These are phyloP conservation scores for Rubus parviflorus DNA, from an alignment of 306 rosid genomes.

Conservation along the genomic window DNA sequence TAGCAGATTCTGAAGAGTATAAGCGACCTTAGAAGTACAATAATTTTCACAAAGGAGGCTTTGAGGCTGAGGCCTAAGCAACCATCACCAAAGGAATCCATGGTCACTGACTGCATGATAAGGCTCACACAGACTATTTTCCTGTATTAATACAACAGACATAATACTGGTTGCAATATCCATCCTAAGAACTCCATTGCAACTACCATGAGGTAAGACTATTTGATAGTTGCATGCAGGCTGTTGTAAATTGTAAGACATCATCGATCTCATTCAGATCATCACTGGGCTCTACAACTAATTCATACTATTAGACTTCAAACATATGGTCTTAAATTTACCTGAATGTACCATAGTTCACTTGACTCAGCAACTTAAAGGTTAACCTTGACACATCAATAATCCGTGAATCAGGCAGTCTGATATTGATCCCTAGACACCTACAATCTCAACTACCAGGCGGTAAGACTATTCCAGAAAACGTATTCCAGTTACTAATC, in stretches of 20 bases:
- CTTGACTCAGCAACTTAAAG: background rate
- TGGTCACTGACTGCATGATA: background rate
- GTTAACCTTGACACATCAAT: background rate
- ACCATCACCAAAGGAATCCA: background rate
- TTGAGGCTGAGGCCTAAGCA: background rate
- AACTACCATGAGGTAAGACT: background rate
- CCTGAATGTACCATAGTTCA: background rate
- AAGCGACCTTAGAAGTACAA: background rate
- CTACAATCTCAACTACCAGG: background rate
- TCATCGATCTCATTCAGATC: slow-evolving; percentile 2
- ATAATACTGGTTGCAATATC: background rate
- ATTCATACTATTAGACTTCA: background rate
- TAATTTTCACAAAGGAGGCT: background rate
- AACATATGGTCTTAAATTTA: background rate
- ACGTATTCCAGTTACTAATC: background rate
- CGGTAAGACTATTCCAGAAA: background rate
- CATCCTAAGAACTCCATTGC: background rate
- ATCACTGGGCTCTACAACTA: background rate
- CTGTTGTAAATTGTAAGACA: background rate
- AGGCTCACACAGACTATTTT: background rate
- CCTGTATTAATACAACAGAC: background rate
- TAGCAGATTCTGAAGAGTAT: background rate
- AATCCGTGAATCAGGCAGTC: background rate
- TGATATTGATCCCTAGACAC: background rate
- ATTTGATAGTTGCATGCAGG: background rate